Evolutionary conservation across 2,329 filamentous ascomycete species (phyloP).

Genomic region (Xylariales sp.): DNA sequence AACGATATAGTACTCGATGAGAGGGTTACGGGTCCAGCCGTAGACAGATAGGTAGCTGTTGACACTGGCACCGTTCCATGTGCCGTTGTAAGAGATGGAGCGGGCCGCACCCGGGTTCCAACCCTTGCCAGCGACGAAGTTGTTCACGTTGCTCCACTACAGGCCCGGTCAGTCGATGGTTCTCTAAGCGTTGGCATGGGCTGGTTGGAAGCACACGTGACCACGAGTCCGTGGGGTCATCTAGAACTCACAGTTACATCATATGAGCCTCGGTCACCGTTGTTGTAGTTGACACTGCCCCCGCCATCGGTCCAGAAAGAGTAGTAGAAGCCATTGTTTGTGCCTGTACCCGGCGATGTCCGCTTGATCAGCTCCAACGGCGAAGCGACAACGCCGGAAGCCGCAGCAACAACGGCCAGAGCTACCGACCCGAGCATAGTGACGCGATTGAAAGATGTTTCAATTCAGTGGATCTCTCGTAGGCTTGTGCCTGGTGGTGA

Average conservation of each 20-base stretch:
- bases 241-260: conserved; percentile 48
- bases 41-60: conserved; percentile 51
- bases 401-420: conserved; percentile 30
- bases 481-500: conserved; percentile 8
- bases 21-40: conserved; percentile 55
- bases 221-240: too few relatives aligned
- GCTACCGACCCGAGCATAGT: conserved; percentile 35
- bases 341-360: conserved; percentile 61
- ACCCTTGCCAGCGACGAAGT: conserved; percentile 64
- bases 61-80: conserved; percentile 49
- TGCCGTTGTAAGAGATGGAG: conserved; percentile 49
- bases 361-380: conserved; percentile 45
- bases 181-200: too few relatives aligned
- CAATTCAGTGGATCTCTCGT: background rate
- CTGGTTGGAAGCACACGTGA: too few relatives aligned
- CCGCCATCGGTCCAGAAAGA: conserved; percentile 69
- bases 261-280: conserved; percentile 62
- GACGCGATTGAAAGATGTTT: background rate
- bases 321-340: conserved; percentile 69
- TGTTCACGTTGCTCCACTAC: conserved; percentile 60
- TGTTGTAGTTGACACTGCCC: conserved; percentile 65
- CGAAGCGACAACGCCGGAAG: conserved; percentile 29
- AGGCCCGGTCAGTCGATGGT: too few relatives aligned
- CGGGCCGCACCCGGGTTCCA: conserved; percentile 56
- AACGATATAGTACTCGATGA: conserved; percentile 56